Conservation (phyloP, 1,139 yeast species). For the Kodamaea sp. region DNA sequence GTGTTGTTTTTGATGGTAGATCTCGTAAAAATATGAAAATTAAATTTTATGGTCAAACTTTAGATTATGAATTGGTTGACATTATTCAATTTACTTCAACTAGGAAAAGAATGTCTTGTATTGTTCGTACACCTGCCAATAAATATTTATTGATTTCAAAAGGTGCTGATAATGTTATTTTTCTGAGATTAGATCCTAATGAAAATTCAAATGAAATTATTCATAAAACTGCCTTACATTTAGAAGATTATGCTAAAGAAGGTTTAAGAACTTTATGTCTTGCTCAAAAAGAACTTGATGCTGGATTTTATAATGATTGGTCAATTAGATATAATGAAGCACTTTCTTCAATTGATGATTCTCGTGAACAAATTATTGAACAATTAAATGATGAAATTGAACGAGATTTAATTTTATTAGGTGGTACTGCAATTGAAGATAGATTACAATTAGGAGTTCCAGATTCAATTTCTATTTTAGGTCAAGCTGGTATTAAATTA, state of each 20-base stretch:
- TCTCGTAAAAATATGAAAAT: conserved; percentile 67
- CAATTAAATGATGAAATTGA: conserved; percentile 79
- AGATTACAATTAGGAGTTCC: conserved; percentile 96
- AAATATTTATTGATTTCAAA: conserved; percentile 66
- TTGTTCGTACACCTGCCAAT: conserved; percentile 46
- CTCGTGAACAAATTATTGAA: conserved; percentile 78
- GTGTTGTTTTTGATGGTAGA: conserved; percentile 75
- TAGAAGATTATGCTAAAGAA: conserved; percentile 93
- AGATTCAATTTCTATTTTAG: conserved; percentile 78
- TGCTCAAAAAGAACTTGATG: conserved; percentile 72
- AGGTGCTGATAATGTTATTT: conserved; percentile 94
- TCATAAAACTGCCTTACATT: conserved; percentile 69
- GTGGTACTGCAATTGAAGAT: conserved; percentile 98
- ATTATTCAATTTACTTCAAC: conserved; percentile 85
- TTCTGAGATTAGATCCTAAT: conserved; percentile 54
- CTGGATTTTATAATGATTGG: conserved; percentile 67
- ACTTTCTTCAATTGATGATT: conserved; percentile 61
- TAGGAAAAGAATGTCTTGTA: conserved; percentile 72
- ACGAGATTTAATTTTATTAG: conserved; percentile 64
- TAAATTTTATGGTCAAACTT: conserved; percentile 69
- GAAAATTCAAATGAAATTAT: conserved; percentile 35
- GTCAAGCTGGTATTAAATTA: conserved; percentile 87
- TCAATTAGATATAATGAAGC: conserved; percentile 66
- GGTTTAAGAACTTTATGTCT: conserved; percentile 93
- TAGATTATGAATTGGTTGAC: conserved; percentile 71